Evolutionary conservation across 164 flowering plant species (phyloP), one percentile per base, ranked within the genome.

Genomic region (Nelumbo lutea): DNA sequence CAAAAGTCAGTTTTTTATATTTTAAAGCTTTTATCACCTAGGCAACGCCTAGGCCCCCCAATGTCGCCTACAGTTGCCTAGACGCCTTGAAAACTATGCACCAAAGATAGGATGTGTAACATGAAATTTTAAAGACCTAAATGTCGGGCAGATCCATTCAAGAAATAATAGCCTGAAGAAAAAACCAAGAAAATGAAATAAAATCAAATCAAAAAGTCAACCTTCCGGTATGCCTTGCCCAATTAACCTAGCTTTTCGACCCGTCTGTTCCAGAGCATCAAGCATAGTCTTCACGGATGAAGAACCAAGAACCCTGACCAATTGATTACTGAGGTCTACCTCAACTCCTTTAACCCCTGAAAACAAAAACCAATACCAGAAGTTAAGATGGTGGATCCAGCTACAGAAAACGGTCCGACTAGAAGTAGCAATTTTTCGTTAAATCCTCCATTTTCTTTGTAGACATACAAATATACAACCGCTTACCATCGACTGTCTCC

Each of bases 141-240:
- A 50, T 50, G 3, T 50, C 8, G 3, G 8, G 1, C 8, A 50
- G 53, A 8, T 50, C 53, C 2, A 9, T 9, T 50, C 53, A 50
- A 50, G 53, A 8, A 8, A 41, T 8, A n/a, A 15, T 27, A 8
- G 0, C 5, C 5, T 4, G 40, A 3, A 4, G 39, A 57, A 27
- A 4, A 57, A 15, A 40, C 8, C 2, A 57, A 13, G 11, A 13
- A 50, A 50, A 13, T 13, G 2, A 57, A 4, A 57, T 2, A 15
- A 15, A 27, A 57, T 0, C 3, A 5, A 13, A 13, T 57, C 8
- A 15, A 1, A 73, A 53, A 59, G 68, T 82, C 43, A 68, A 95
- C 98, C 98, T 73, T 88, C 91, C 38, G 96, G 91, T 3, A 75
- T 72, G 50, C 98, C 98, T 81, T 95, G 97, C 61, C 99, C 98